phyloP scores from a whole-genome alignment of 345 rosid species.

The Eucalyptus cladocalyx region DNA sequence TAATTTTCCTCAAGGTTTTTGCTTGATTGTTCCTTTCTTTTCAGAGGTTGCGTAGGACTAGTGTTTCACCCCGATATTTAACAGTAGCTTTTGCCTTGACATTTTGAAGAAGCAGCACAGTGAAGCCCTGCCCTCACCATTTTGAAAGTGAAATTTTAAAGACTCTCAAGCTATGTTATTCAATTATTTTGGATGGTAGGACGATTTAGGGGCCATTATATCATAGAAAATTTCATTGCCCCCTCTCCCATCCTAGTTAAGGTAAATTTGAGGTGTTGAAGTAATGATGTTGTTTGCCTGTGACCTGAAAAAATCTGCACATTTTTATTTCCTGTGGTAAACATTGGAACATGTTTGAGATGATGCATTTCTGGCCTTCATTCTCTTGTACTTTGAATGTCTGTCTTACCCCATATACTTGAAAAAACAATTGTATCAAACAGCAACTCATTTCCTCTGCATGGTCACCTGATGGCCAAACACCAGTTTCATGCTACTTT shows the following conservation, averaged over 20 bases:
- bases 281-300: background rate
- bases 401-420: too few relatives aligned
- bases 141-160: constrained; percentile 18
- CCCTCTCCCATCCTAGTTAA: background rate
- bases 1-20: background rate
- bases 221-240: background rate
- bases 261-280: background rate
- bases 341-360: too few relatives aligned
- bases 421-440: too few relatives aligned
- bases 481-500: background rate
- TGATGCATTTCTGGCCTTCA: too few relatives aligned
- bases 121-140: constrained; percentile 47
- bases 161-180: background rate
- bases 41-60: constrained; percentile 16
- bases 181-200: too few relatives aligned
- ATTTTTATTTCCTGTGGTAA: too few relatives aligned
- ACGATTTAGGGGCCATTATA: too few relatives aligned
- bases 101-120: constrained; percentile 30
- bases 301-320: too few relatives aligned
- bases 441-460: too few relatives aligned
- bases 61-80: constrained; percentile 38
- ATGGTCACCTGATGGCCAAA: background rate
- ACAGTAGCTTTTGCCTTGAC: constrained; percentile 31
- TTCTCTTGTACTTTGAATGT: too few relatives aligned
- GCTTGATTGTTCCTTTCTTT: background rate